These are phyloP conservation scores for Ceratobasidium papillatum DNA, from an alignment of 1,284 basidiomycete species.

Conservation along the genomic window DNA sequence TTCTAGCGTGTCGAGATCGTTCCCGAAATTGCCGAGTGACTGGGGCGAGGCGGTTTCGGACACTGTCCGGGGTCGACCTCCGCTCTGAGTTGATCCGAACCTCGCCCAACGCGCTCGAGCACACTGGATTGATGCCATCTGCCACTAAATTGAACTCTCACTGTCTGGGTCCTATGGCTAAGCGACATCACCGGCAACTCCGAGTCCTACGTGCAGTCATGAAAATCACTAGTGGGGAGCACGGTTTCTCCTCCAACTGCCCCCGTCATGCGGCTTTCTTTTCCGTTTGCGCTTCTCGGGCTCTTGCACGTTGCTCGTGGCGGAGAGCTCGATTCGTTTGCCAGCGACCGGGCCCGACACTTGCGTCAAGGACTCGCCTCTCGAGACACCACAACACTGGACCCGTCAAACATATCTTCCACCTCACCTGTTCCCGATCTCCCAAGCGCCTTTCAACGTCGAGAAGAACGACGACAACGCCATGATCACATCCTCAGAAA, in stretches of 20 bases:
- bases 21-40: too few species aligned
- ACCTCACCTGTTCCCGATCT: too few species aligned
- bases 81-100: neutral
- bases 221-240: too few species aligned
- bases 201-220: neutral
- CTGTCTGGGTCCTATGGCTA: neutral
- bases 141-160: neutral
- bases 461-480: neutral
- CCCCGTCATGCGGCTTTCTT: conserved; percentile 3
- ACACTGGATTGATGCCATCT: too few species aligned
- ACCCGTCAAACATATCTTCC: neutral
- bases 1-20: too few species aligned
- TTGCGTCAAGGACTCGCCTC: neutral
- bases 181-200: neutral
- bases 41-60: too few species aligned
- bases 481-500: neutral
- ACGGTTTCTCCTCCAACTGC: too few species aligned
- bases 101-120: too few species aligned
- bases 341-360: neutral
- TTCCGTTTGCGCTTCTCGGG: neutral
- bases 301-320: conserved; percentile 7
- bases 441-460: neutral
- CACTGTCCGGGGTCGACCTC: neutral
- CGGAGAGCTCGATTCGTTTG: conserved; percentile 1
- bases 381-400: neutral